Base-by-base conservation (phyloP, 2,329 filamentous ascomycete species). In the Fusarium palustre region DNA sequence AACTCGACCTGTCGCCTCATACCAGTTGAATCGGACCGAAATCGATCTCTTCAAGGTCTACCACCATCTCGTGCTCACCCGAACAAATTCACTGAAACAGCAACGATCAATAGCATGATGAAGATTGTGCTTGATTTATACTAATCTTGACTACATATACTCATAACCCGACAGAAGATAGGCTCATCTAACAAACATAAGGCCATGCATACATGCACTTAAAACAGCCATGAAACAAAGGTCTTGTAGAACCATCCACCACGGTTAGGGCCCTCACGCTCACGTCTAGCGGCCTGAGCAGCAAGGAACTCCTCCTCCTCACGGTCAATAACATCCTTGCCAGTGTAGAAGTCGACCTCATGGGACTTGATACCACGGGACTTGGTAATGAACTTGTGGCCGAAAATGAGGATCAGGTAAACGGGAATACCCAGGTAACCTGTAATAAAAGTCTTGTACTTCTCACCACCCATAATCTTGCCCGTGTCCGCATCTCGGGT, bases 371-470 rank as follows among this genome's bases (percentile, higher is more conserved):
- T 77, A 11, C 84, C 82, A 73, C 86, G 83, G 67, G 81, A 86
- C 78, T 85, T 84, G 55, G 83, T 87, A 60, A 79, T 69, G 61
- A 86, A 55, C 82, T 92, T 92, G 81, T 91, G 90, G 1, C 90
- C 91, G 61, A 89, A 87, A 75, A 93, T 87, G 76, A 92, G 83
- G 25, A 85, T 81, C 20, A 94, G 78, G 78, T 93, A 94, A 24
- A 94, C 79, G 2, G 92, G 92, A 71, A 94, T 93, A 52, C 91
- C 92, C 10, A 91, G 81, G 78, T 94, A 94, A 28, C 90, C 90
- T 1, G 90, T 93, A 78, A 94, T 87, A 79, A 94, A 94, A 74
- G 87, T 90, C 82, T 91, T 89, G 83, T 91, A 91, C 78, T 91
- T 87, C 69, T 92, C 92, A 52, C 82, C 82, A 55, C 84, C 84